A percentile compares a stretch with the other conserved stretches of the same genome.
Evolutionary conservation across 2,329 filamentous ascomycete species (phyloP).

Genomic region (Verticillium longisporum): DNA sequence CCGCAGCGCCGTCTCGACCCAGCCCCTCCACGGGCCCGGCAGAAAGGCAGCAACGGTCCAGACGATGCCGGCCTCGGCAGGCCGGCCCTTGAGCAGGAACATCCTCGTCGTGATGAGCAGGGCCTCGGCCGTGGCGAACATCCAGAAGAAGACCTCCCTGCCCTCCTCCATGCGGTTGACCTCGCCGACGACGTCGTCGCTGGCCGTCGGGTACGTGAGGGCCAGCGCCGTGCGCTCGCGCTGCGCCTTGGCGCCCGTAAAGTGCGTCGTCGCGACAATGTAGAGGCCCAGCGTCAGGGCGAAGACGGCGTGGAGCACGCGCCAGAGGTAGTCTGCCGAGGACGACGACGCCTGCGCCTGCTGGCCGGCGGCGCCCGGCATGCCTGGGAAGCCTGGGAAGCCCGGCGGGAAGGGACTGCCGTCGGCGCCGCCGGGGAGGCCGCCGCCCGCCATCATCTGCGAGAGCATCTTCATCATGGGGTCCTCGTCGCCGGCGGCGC

Average conservation of each 20-base stretch:
- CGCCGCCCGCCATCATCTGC: conserved; percentile 24
- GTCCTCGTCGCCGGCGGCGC: conserved; percentile 37
- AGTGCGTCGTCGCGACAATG: conserved; percentile 60
- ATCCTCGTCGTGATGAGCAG: conserved; percentile 65
- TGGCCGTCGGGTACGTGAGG: conserved; percentile 17
- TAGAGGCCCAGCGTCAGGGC: conserved; percentile 65
- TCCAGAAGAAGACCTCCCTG: conserved; percentile 60
- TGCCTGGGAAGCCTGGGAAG: conserved; percentile 29
- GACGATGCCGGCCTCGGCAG: conserved; percentile 55
- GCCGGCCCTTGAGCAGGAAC: conserved; percentile 54
- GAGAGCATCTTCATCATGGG: conserved; percentile 41
- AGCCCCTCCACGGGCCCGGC: conserved; percentile 56
- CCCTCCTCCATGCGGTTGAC: conserved; percentile 23
- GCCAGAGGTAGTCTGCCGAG: conserved; percentile 50
- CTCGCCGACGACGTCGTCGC: conserved; percentile 14
- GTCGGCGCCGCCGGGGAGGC: conserved; percentile 13
- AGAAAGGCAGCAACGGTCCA: conserved; percentile 59
- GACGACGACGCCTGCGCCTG: conserved; percentile 22
- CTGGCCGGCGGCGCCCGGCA: conserved; percentile 30
- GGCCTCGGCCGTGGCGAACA: conserved; percentile 74
- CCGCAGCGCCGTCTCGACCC: conserved; percentile 52
- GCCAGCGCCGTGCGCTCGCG: conserved; percentile 39
- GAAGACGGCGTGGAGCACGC: conserved; percentile 66
- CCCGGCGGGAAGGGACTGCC: conserved; percentile 5
- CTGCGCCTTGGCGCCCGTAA: conserved; percentile 58